phyloP scores from a whole-genome alignment of 2,329 filamentous ascomycete species.

The Sclerotinia subarctica region DNA sequence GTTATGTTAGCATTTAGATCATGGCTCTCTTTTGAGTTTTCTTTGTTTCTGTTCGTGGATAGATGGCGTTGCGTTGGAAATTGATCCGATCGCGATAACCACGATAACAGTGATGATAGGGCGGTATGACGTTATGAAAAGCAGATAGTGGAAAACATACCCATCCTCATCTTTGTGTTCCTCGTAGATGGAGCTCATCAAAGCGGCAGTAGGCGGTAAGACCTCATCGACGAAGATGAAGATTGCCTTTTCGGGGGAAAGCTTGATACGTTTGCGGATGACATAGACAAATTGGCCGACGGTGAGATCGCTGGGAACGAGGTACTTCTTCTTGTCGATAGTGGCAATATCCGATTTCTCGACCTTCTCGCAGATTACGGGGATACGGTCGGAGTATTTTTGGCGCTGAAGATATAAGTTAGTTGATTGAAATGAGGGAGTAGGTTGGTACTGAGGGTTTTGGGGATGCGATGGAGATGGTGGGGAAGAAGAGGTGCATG shows the following conservation, averaged over 20 bases:
- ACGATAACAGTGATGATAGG: conserved; percentile 16
- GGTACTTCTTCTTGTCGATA: conserved; percentile 99
- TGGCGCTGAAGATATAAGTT: conserved; percentile 55
- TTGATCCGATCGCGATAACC: conserved; percentile 3
- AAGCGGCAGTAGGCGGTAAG: conserved; percentile 88
- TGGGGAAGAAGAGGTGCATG: conserved; percentile 14
- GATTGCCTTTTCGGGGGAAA: conserved; percentile 98
- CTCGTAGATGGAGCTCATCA: conserved; percentile 99
- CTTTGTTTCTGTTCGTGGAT: background rate
- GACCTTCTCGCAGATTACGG: conserved; percentile 99
- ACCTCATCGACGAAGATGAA: conserved; percentile 99
- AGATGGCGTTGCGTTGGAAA: background rate
- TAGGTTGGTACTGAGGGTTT: conserved; percentile 19
- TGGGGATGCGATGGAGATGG: conserved; percentile 18
- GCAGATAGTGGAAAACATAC: conserved; percentile 42
- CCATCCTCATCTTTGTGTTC: conserved; percentile 87
- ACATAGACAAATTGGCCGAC: conserved; percentile 99
- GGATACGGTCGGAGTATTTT: conserved; percentile 98
- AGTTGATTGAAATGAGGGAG: conserved; percentile 4
- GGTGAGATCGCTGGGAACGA: conserved; percentile 94
- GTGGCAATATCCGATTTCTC: conserved; percentile 99
- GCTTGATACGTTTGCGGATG: conserved; percentile 99
- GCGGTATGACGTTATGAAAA: conserved; percentile 20
- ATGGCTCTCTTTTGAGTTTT: background rate
- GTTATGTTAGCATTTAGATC: background rate